These are phyloP conservation scores for Kuraishia piskuri DNA, from an alignment of 805 yeast genomes.

Conservation along the genomic window DNA sequence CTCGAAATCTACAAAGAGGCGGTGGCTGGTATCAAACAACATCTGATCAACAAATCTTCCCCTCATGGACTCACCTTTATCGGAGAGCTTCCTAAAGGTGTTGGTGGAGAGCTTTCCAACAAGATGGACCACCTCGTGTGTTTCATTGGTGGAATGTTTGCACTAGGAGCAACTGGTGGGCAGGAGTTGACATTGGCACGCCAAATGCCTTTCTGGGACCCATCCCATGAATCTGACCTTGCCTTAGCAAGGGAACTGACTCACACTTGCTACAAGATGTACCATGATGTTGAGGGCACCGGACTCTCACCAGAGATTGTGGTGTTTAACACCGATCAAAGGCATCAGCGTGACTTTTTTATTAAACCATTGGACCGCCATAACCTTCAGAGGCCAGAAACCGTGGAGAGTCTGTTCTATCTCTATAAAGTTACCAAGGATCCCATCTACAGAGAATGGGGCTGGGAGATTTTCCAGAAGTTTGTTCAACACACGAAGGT, in stretches of 20 bases:
- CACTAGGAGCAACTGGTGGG: constrained; percentile 86
- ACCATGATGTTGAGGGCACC: constrained; percentile 55
- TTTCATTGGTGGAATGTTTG: constrained; percentile 82
- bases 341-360: constrained; percentile 42
- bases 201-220: constrained; percentile 47
- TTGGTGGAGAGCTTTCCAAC: constrained; percentile 47
- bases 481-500: constrained; percentile 55
- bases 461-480: constrained; percentile 73
- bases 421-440: constrained; percentile 76
- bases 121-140: constrained; percentile 94
- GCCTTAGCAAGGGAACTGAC: constrained; percentile 66
- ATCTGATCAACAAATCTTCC: constrained; percentile 48
- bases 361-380: constrained; percentile 71
- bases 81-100: constrained; percentile 71
- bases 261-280: constrained; percentile 78
- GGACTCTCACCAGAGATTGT: constrained; percentile 89
- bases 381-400: constrained; percentile 88
- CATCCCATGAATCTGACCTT: constrained; percentile 52
- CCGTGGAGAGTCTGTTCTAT: constrained; percentile 81
- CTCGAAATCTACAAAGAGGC: constrained; percentile 70
- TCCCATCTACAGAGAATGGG: constrained; percentile 79
- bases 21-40: constrained; percentile 65
- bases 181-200: constrained; percentile 45
- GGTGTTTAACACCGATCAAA: constrained; percentile 57
- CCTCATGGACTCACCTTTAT: constrained; percentile 61